Base-by-base conservation (phyloP, 1,284 basidiomycete species). In the Apiotrichum domesticum region DNA sequence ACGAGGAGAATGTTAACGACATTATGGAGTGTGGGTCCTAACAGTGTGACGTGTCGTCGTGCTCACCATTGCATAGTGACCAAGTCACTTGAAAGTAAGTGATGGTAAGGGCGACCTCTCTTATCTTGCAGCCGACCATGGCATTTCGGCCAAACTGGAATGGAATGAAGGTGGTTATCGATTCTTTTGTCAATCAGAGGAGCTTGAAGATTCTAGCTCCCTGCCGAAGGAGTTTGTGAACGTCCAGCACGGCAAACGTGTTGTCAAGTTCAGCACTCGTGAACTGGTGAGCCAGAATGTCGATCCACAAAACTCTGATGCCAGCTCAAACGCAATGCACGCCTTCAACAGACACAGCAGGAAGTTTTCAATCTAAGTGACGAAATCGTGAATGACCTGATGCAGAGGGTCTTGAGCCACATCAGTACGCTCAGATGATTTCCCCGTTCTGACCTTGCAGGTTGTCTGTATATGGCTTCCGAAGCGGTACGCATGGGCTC, bases 1-100 rank as follows among this genome's bases (percentile, higher is more conserved):
- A 87, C 77, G 88, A 87, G 66, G 93, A 96, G 71, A 94, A 94
- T 63, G 80, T 92, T 14, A 82, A 84, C 3, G 92, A 96, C 66
- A 90, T 94, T 49, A 61, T 62, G 57, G 63, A 64, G 21, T 55
- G 64, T 63, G 46, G 29, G 67, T 57, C 29, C 6, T 1, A 11
- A 13, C 11, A 42, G 14, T 8, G 37, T 13, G 8, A 37, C n/a
- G 42, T 0, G 11, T 13, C 2, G 32, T 15, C n/a, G 8, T 42
- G 41, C 11, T 15, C 6, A 42, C n/a, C 8, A 14, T n/a, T 21
- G 21, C 21, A 21, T n/a, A 15, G 11, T 42, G 41, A n/a, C 10
- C 41, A 6, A 8, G 41, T 8, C 9, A 13, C 9, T 13, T 5
- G 10, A 14, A 34, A 33, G 14, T 5, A 4, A 21, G 3, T 45